Evolutionary conservation across 352 stramenopile genomes (phyloP).

Genomic region (Globisporangium heterothallicum): DNA sequence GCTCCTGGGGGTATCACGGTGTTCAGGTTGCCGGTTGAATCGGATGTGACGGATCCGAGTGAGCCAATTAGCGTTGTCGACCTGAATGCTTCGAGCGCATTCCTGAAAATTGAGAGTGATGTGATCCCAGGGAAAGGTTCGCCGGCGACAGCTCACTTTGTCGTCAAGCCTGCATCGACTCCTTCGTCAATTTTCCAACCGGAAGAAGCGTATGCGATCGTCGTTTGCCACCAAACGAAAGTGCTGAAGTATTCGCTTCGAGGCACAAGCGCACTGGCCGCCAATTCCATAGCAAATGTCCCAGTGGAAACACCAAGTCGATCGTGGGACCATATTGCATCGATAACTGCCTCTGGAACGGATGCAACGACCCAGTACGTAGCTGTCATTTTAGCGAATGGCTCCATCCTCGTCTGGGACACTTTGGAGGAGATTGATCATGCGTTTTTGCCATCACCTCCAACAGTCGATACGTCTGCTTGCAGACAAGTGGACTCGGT

Average conservation of each 20-base stretch:
- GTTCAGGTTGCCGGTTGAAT: neutral
- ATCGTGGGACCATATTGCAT: conserved; percentile 32
- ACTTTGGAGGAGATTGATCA: conserved; percentile 38
- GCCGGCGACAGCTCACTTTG: neutral
- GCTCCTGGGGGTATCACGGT: conserved; percentile 4
- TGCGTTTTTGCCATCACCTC: conserved; percentile 18
- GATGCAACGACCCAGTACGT: conserved; percentile 49
- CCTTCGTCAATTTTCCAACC: neutral
- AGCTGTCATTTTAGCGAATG: conserved; percentile 35
- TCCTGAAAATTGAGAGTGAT: conserved; percentile 9
- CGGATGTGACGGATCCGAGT: neutral
- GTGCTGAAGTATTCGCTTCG: conserved; percentile 31
- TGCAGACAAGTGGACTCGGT: conserved; percentile 4
- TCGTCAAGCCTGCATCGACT: neutral
- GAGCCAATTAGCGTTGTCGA: conserved; percentile 2
- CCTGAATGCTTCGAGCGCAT: neutral
- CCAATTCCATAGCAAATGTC: neutral
- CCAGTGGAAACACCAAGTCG: conserved; percentile 2
- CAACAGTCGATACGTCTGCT: neutral
- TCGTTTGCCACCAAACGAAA: conserved; percentile 25
- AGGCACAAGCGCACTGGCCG: no score
- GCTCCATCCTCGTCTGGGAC: conserved; percentile 48
- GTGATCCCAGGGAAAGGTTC: no score
- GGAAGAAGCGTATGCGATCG: conserved; percentile 23
- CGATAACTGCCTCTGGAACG: conserved; percentile 28